phyloP scores from a whole-genome alignment of 768 basidiomycete species.

The Amanita rubescens region DNA sequence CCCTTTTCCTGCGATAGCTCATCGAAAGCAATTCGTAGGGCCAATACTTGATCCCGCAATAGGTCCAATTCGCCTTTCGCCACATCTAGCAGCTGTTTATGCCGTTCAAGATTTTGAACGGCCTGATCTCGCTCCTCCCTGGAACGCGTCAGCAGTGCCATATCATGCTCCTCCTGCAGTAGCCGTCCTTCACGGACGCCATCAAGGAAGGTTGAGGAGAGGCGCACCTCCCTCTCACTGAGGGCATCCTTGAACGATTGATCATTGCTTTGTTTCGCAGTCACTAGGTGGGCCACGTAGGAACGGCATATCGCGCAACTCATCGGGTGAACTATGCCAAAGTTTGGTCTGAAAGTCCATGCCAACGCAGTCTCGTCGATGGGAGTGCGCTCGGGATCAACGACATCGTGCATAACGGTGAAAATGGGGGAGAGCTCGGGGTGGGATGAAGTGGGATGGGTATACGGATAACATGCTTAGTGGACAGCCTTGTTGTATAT shows the following conservation, averaged over 20 bases:
- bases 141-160: background rate
- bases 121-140: constrained; percentile 1
- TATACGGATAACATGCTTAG: too few relatives aligned
- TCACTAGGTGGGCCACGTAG: background rate
- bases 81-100: background rate
- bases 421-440: background rate
- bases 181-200: constrained; percentile 1
- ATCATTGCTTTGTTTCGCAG: background rate
- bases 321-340: constrained; percentile 2
- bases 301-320: constrained; percentile 3
- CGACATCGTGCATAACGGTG: background rate
- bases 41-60: background rate
- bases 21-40: background rate
- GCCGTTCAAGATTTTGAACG: background rate
- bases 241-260: constrained; percentile 1
- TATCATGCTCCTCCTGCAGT: constrained; percentile 3
- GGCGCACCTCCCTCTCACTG: background rate
- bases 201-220: background rate
- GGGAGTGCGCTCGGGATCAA: background rate
- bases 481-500: background rate
- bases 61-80: background rate
- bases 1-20: background rate
- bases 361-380: background rate
- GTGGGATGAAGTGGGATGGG: background rate
- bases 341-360: background rate